Evolutionary conservation across 139 green algal genomes (phyloP).

Genomic region (Chlorella sp.): DNA sequence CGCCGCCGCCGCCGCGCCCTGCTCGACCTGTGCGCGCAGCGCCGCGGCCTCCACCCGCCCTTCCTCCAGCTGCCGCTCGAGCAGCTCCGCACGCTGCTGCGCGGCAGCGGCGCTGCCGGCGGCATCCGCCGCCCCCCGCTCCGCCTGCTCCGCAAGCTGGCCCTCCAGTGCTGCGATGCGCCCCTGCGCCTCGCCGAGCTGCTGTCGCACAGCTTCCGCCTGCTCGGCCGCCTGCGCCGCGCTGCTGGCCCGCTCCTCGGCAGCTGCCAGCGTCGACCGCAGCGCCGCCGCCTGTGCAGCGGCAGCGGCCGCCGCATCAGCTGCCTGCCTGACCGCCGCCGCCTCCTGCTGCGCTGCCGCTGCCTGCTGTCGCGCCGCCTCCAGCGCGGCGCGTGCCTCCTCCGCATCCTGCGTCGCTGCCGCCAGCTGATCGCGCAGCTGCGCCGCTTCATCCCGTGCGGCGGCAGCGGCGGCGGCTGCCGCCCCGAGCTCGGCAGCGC

Average conservation of each 20-base stretch:
- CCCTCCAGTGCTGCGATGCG: not conserved
- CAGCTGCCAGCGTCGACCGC: not conserved
- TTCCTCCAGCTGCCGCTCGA: not conserved
- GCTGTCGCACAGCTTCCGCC: not conserved
- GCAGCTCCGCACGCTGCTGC: not conserved
- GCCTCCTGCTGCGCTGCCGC: not conserved
- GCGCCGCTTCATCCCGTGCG: not conserved
- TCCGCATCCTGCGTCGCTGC: slow-evolving; percentile 3
- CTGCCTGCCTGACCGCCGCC: not conserved
- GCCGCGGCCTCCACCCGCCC: not conserved
- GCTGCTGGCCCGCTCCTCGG: too few species aligned
- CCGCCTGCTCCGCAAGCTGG: not conserved
- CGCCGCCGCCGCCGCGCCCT: too few species aligned
- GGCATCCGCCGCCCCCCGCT: not conserved
- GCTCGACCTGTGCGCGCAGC: too few species aligned
- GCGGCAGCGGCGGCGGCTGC: not conserved
- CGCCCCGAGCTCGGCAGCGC: not conserved
- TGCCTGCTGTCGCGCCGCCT: too few species aligned
- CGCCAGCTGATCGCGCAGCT: not conserved
- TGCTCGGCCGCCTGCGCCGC: not conserved
- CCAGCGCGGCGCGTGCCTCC: not conserved
- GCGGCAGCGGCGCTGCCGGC: too few species aligned
- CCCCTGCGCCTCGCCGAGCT: not conserved
- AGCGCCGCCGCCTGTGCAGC: not conserved
- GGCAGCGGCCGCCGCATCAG: not conserved